Evolutionary conservation across 2,329 filamentous ascomycete species (phyloP).

Genomic region (Ramichloridium luteum): DNA sequence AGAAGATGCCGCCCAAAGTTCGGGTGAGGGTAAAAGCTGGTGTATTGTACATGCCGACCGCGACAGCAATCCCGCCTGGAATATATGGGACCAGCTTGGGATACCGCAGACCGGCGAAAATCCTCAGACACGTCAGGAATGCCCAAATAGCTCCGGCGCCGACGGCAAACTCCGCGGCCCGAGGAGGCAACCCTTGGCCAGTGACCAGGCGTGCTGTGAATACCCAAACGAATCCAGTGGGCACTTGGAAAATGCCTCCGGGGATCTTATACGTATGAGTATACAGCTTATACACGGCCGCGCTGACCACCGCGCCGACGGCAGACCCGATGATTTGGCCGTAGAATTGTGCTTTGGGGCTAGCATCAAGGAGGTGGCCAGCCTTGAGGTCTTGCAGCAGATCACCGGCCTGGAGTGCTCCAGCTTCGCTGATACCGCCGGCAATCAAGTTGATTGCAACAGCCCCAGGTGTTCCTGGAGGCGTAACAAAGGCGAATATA

Average conservation of each 20-base stretch:
- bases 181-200: conserved; percentile 71
- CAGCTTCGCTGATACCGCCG: conserved; percentile 72
- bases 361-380: conserved; percentile 80
- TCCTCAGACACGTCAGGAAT: conserved; percentile 56
- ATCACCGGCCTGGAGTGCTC: conserved; percentile 88
- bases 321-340: conserved; percentile 87
- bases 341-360: conserved; percentile 91
- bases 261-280: conserved; percentile 82
- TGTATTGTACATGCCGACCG: conserved; percentile 96
- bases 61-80: conserved; percentile 89
- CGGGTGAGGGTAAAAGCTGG: conserved; percentile 89
- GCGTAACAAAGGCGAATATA: conserved; percentile 83
- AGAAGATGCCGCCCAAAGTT: conserved; percentile 63
- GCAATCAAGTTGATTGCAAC: conserved; percentile 94
- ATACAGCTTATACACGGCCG: conserved; percentile 80
- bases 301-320: conserved; percentile 73
- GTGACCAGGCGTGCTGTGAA: conserved; percentile 91
- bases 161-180: conserved; percentile 69
- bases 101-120: conserved; percentile 34
- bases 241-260: conserved; percentile 80
- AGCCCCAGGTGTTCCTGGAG: conserved; percentile 64
- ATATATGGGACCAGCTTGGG: conserved; percentile 60
- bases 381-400: conserved; percentile 97
- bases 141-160: conserved; percentile 66
- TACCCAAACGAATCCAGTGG: conserved; percentile 93